These are phyloP conservation scores for Talaromyces sp. DNA, from an alignment of 2,329 filamentous ascomycete species.

Conservation along the genomic window DNA sequence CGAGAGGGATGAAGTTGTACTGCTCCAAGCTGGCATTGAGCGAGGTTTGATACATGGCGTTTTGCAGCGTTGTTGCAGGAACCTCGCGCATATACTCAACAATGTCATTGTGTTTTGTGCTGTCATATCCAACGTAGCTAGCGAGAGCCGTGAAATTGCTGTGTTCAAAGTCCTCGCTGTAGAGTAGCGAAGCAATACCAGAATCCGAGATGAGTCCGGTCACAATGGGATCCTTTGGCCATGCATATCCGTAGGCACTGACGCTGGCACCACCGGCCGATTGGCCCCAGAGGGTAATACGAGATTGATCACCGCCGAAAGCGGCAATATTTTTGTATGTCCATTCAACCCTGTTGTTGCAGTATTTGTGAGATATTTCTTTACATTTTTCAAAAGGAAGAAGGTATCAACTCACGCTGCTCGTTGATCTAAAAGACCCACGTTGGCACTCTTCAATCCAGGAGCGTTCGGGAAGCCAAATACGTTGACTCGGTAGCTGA, in stretches of 20 bases:
- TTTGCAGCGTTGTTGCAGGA: background rate
- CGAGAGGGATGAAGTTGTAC: background rate
- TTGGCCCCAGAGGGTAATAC: constrained; percentile 1
- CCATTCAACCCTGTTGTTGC: constrained; percentile 1
- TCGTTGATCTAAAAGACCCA: constrained; percentile 1
- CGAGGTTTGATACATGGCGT: background rate
- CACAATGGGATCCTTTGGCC: constrained; percentile 20
- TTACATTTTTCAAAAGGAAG: background rate
- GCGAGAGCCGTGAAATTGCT: constrained; percentile 25
- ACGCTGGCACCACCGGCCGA: constrained; percentile 4
- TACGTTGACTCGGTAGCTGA: constrained; percentile 1
- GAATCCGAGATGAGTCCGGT: constrained; percentile 16
- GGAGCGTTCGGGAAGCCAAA: background rate
- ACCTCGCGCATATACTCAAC: background rate
- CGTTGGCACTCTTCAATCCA: background rate
- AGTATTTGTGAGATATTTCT: background rate
- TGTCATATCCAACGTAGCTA: constrained; percentile 18
- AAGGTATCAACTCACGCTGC: background rate
- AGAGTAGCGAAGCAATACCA: constrained; percentile 7
- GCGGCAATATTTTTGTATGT: background rate
- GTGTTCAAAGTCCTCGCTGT: constrained; percentile 12
- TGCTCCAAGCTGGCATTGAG: background rate
- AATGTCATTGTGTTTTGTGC: background rate
- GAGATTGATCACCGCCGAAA: background rate
- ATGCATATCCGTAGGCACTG: constrained; percentile 13